A percentile compares a stretch with the other conserved stretches of the same genome.
Evolutionary conservation across 2,329 filamentous ascomycete species (phyloP).

Genomic region (Drechslera avenae): DNA sequence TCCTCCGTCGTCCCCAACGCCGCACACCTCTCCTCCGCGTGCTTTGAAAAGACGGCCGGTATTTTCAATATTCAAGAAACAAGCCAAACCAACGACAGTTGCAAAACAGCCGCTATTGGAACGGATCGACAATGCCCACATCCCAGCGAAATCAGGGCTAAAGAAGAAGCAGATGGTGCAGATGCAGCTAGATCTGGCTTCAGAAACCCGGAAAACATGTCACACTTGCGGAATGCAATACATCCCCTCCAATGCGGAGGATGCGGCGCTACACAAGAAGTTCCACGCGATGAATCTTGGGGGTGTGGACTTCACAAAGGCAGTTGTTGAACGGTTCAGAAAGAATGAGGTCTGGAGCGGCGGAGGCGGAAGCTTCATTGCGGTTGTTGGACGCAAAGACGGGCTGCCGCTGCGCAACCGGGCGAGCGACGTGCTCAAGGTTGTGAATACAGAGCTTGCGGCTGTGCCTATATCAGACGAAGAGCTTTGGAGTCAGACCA

Average conservation of each 20-base stretch:
- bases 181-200: constrained; percentile 65
- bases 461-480: constrained; percentile 64
- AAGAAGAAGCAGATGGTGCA: constrained; percentile 56
- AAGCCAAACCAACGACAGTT: constrained; percentile 17
- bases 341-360: constrained; percentile 58
- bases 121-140: constrained; percentile 44
- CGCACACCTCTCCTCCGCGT: constrained; percentile 30
- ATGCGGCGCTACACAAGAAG: constrained; percentile 66
- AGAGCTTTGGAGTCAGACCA: constrained; percentile 61
- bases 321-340: constrained; percentile 59
- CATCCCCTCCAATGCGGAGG: constrained; percentile 64
- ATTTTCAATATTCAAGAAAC: constrained; percentile 54
- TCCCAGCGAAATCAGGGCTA: constrained; percentile 31
- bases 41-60: constrained; percentile 51
- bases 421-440: constrained; percentile 60
- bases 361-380: constrained; percentile 56
- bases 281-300: constrained; percentile 67
- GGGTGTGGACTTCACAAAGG: constrained; percentile 65
- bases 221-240: constrained; percentile 69
- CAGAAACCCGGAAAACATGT: constrained; percentile 62
- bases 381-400: constrained; percentile 63
- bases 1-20: constrained; percentile 41
- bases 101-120: constrained; percentile 29
- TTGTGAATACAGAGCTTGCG: constrained; percentile 67
- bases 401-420: constrained; percentile 59